Conservation (phyloP, 2,329 filamentous ascomycete species). For the Trichoderma semiorbis region DNA sequence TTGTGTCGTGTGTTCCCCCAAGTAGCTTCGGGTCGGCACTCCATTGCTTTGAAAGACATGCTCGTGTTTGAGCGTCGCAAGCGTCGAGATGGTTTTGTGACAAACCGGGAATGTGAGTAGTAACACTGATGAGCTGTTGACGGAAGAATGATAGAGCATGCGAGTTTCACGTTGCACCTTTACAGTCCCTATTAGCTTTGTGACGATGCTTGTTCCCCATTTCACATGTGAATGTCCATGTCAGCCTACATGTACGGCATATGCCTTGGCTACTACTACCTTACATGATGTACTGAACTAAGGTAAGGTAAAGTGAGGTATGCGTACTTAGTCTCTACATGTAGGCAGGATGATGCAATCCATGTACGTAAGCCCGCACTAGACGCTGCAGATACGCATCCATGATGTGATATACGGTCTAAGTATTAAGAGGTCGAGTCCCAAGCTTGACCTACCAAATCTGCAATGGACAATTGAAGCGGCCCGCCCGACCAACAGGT, state of each 20-base stretch:
- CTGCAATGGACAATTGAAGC: background rate
- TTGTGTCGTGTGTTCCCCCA: background rate
- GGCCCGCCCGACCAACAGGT: background rate
- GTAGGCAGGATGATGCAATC: background rate
- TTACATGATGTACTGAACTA: background rate
- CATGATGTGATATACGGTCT: background rate
- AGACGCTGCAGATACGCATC: background rate
- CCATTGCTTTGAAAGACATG: conserved; percentile 1
- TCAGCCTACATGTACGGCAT: background rate
- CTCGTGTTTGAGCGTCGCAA: background rate
- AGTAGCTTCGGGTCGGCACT: conserved; percentile 3
- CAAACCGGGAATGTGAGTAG: background rate
- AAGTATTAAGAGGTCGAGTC: background rate
- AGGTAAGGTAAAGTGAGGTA: background rate
- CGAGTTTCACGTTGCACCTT: background rate
- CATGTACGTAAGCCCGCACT: background rate
- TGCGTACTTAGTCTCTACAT: background rate
- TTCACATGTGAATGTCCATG: background rate
- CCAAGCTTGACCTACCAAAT: background rate
- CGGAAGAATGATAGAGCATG: conserved; percentile 8
- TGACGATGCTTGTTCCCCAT: background rate
- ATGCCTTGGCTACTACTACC: background rate
- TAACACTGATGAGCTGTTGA: conserved; percentile 6
- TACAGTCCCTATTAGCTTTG: background rate
- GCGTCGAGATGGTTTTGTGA: conserved; percentile 6